Base-by-base conservation (phyloP, 2,329 filamentous ascomycete genomes). In the Paramyrothecium sp. region DNA sequence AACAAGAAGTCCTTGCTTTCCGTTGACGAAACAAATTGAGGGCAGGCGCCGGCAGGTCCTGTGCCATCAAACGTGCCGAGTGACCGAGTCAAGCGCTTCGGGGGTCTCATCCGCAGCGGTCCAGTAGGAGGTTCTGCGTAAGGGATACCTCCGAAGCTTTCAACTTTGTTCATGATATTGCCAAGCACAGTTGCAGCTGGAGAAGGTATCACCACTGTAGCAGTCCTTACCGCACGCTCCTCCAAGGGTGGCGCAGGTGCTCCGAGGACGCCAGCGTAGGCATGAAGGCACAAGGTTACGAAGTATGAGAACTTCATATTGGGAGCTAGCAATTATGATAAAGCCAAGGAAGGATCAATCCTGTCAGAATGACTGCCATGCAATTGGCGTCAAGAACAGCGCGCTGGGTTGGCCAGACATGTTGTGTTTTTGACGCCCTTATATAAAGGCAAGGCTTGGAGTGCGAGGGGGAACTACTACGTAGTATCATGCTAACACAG, bases 81-180 rank as follows among this genome's bases (percentile, higher is more conserved):
- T 2, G 77, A 64, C 1, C 72, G 65, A 3, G 75, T 77, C 11
- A 87, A 67, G 2, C 79, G 72, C 61, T 83, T 77, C 3, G 87
- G 87, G 10, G 83, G 81, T 60, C 81, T 83, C n/a, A 90, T 75
- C 7, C 87, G 81, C 30, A 88, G 75, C 1, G 74, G 65, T 0
- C 82, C 85, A 1, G 80, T 75, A 1, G 87, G 87, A 5, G 85
- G 80, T 60, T 87, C 72, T 2, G 86, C 86, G 63, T 82, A 90
- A 1, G 87, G 87, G 56, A 89, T 87, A 13, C 83, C 85, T 59
- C 79, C 79, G 71, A 88, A 89, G 22, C 74, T 78, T 55, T 89
- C 86, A 13, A 88, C 76, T 44, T 44, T 44, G 38, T 44, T 44
- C 38, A 13, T 56, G 17, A 57, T 54, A 30, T 63, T 64, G 23